phyloP scores from a whole-genome alignment of 768 basidiomycete genomes.

The Amanita rimosa region DNA sequence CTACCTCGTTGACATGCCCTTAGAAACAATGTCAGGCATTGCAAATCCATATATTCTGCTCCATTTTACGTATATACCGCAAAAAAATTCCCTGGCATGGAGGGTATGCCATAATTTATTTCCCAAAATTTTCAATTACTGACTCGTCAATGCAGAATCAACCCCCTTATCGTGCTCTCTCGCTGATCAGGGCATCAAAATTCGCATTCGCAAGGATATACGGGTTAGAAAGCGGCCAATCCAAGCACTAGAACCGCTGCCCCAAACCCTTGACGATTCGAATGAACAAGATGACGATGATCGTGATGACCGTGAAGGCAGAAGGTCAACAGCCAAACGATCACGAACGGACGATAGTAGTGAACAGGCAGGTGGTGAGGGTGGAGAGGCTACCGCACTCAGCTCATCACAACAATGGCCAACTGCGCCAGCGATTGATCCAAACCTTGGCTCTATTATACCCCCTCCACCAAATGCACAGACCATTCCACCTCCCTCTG shows the following conservation, averaged over 20 bases:
- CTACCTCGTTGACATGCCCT: slow-evolving; percentile 4
- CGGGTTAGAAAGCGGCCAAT: slow-evolving; percentile 66
- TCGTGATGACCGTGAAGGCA: slow-evolving; percentile 6
- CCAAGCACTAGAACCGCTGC: slow-evolving; percentile 25
- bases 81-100: slow-evolving; percentile 96
- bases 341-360: slow-evolving; percentile 3
- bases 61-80: slow-evolving; percentile 93
- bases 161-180: slow-evolving; percentile 82
- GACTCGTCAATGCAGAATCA: slow-evolving; percentile 46
- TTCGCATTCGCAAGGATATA: slow-evolving; percentile 87
- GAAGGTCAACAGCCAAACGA: slow-evolving; percentile 2
- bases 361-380: slow-evolving; percentile 12
- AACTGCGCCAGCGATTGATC: slow-evolving; percentile 22
- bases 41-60: slow-evolving; percentile 80
- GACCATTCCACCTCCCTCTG: slow-evolving; percentile 8
- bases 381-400: neutral
- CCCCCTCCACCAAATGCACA: slow-evolving; percentile 24
- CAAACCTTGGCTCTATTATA: slow-evolving; percentile 19
- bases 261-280: slow-evolving; percentile 14
- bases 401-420: slow-evolving; percentile 14
- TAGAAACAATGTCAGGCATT: slow-evolving; percentile 80
- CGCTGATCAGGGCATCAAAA: slow-evolving; percentile 95
- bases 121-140: neutral
- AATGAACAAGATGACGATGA: slow-evolving; percentile 17
- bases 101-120: slow-evolving; percentile 39